A percentile compares a stretch with the other conserved stretches of the same genome.
These are phyloP conservation scores for Umbelopsis sp. DNA, from an alignment of 371 early-diverging fungal genomes.

Conservation along the genomic window DNA sequence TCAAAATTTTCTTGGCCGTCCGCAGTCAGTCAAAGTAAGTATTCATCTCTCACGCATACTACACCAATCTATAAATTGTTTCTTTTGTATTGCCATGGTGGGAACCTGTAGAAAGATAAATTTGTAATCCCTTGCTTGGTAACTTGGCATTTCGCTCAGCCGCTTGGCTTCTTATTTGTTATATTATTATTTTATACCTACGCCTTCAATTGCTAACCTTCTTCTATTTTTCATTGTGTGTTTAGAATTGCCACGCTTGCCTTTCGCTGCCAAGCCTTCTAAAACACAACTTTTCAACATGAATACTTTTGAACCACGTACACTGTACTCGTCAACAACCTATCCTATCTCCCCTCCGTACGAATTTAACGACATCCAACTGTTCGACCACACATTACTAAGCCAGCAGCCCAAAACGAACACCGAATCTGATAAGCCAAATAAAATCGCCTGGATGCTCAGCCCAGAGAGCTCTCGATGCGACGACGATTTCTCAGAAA, in stretches of 20 bases:
- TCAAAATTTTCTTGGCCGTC: too few relatives aligned
- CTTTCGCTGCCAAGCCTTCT: constrained; percentile 8
- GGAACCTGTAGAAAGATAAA: not conserved
- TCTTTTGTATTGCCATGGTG: too few relatives aligned
- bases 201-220: constrained; percentile 3
- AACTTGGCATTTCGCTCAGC: not conserved
- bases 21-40: too few relatives aligned
- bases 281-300: not conserved
- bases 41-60: too few relatives aligned
- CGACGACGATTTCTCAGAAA: constrained; percentile 13
- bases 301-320: constrained; percentile 9
- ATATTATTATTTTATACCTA: not conserved
- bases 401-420: not conserved
- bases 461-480: constrained; percentile 3
- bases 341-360: constrained; percentile 9
- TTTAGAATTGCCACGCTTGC: not conserved
- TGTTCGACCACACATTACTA: not conserved
- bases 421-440: not conserved
- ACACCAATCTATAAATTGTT: too few relatives aligned
- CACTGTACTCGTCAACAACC: not conserved
- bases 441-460: constrained; percentile 8
- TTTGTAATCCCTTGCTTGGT: not conserved
- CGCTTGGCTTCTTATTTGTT: not conserved
- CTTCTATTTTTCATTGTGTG: not conserved
- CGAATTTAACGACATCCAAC: constrained; percentile 1